Evolutionary conservation across 371 early-diverging fungal genomes (phyloP), one percentile per base, ranked within the genome.

Genomic region (Haplosporangium sp.): DNA sequence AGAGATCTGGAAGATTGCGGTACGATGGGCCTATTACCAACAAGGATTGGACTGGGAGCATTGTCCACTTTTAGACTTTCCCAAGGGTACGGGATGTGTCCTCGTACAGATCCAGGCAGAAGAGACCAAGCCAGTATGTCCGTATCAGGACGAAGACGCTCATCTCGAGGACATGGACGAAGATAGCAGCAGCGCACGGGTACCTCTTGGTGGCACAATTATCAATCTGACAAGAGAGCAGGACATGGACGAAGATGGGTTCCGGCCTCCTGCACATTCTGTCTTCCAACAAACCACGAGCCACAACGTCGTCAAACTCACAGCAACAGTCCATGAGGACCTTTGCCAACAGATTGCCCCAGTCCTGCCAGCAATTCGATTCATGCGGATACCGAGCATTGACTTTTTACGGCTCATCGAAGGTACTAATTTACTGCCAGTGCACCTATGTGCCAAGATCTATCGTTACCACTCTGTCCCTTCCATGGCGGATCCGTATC

Each of bases 1-100:
- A 7, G 79, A 79, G 69, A 65, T 79, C 21, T 79, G 79, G 79
- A 79, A 79, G 65, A 72, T 79, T 58, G 79, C 73, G 9, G 73
- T 79, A 3, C 60, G 69, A 11, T 79, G 79, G 79, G 59, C 73
- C 0, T 79, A 72, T 43, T 72, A 56, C 46, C 79, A 79, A 29
- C 68, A 62, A 42, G 79, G 73, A 5, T 52, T 68, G 11, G 73
- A 79, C 23, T 79, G 79, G 79, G 79, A 59, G 4, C 64, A 64
- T 0, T 79, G 79, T 57, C 79, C 79, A 1, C 40, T 65, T 36
- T 23, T 65, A 1, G 73, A 79, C 0, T 79, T 79, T 51, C 79
- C 79, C 5, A 72, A 64, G 41, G 73, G 62, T 1, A 14, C 72
- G 0, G 79, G 79, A 23, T 68, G 79, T 46, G 65, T 79, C 8